phyloP scores from a whole-genome alignment of 352 stramenopile species.

The Globisporangium parvum region DNA sequence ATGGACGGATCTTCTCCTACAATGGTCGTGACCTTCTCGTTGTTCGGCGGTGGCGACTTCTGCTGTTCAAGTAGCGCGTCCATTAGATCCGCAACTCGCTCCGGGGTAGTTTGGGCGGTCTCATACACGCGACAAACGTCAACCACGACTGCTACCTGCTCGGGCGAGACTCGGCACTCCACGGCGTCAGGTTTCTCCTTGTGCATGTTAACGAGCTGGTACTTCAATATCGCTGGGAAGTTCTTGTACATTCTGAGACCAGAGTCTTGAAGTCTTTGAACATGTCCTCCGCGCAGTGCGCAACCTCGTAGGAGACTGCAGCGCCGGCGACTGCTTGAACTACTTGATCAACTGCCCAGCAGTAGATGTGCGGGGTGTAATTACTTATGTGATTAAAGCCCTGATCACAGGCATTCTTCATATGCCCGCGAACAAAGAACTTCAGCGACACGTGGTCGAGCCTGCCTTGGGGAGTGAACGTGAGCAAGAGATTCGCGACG shows the following conservation, averaged over 20 bases:
- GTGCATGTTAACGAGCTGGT: not conserved
- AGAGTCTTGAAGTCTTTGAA: not conserved
- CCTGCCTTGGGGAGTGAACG: not conserved
- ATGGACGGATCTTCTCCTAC: conserved; percentile 9
- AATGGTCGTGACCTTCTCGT: conserved; percentile 13
- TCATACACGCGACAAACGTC: not conserved
- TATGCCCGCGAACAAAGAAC: not conserved
- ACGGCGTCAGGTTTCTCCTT: not conserved
- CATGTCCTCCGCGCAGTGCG: not conserved
- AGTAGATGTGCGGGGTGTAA: not conserved
- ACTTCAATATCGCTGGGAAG: not conserved
- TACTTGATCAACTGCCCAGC: not conserved
- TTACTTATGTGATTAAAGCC: not conserved
- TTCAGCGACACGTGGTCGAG: not conserved
- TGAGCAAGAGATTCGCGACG: not conserved
- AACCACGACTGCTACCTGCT: not conserved
- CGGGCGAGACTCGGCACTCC: not conserved
- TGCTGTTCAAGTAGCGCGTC: not conserved
- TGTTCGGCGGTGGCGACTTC: conserved; percentile 7
- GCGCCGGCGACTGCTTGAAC: not conserved
- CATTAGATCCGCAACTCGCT: not conserved
- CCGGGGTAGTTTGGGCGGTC: too few relatives aligned
- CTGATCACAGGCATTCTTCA: not conserved
- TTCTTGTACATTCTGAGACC: not conserved
- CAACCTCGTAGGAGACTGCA: not conserved